phyloP scores from a whole-genome alignment of 1,284 basidiomycete species.

The Moesziomyces antarcticus region DNA sequence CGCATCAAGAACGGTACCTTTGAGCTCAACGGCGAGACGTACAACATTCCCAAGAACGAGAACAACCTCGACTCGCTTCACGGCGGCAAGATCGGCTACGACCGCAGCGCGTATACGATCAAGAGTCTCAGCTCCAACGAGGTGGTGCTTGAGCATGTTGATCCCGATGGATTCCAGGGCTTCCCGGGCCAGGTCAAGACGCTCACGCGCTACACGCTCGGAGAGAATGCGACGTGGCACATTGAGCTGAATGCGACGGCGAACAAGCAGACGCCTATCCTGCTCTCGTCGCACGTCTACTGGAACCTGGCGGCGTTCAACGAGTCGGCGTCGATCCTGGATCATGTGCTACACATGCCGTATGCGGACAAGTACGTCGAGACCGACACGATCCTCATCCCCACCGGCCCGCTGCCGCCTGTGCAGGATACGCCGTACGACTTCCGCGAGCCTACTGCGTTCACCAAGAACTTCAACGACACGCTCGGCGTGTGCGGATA shows the following conservation, averaged over 20 bases:
- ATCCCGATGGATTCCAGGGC: slow-evolving; percentile 63
- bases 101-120: slow-evolving; percentile 53
- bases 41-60: slow-evolving; percentile 49
- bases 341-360: slow-evolving; percentile 57
- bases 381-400: slow-evolving; percentile 54
- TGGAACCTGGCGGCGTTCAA: slow-evolving; percentile 62
- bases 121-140: slow-evolving; percentile 24
- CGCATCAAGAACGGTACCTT: slow-evolving; percentile 65
- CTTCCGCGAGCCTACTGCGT: slow-evolving; percentile 47
- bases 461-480: slow-evolving; percentile 51
- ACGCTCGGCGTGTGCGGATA: slow-evolving; percentile 55
- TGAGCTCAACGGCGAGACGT: slow-evolving; percentile 49
- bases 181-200: slow-evolving; percentile 55
- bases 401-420: slow-evolving; percentile 49
- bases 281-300: slow-evolving; percentile 65
- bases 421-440: slow-evolving; percentile 51
- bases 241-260: slow-evolving; percentile 53
- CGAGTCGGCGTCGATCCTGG: slow-evolving; percentile 40
- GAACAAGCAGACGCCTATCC: slow-evolving; percentile 54
- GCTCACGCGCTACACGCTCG: slow-evolving; percentile 43
- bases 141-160: slow-evolving; percentile 51
- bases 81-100: slow-evolving; percentile 62
- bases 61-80: slow-evolving; percentile 56
- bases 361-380: slow-evolving; percentile 55
- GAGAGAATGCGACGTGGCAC: slow-evolving; percentile 37